These are phyloP conservation scores for Fusarium sp. DNA, from an alignment of 2,329 filamentous ascomycete genomes.

Conservation along the genomic window DNA sequence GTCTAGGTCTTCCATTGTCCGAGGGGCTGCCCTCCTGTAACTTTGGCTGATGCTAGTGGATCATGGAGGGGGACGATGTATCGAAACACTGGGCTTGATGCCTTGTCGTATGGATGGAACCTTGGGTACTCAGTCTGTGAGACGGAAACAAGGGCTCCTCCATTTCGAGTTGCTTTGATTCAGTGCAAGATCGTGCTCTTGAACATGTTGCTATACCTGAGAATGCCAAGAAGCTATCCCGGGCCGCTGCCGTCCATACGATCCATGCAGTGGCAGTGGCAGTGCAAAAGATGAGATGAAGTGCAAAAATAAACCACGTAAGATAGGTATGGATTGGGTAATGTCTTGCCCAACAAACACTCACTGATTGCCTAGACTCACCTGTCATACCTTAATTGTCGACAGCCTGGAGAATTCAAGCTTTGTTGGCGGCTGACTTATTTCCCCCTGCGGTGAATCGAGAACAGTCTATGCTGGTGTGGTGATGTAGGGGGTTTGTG, in stretches of 20 bases:
- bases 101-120: background rate
- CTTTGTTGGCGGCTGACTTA: conserved; percentile 4
- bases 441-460: background rate
- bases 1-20: background rate
- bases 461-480: background rate
- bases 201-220: background rate
- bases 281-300: conserved; percentile 14
- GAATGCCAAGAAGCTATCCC: conserved; percentile 23
- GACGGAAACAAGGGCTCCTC: background rate
- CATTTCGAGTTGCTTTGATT: background rate
- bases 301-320: background rate
- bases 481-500: background rate
- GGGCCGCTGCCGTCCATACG: conserved; percentile 22
- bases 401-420: background rate
- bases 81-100: background rate
- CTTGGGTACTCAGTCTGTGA: background rate
- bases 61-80: background rate
- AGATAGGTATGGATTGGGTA: background rate
- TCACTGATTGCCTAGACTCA: background rate
- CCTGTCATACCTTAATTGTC: background rate
- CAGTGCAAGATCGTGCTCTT: background rate
- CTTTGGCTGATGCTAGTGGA: conserved; percentile 1
- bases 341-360: background rate
- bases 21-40: conserved; percentile 12
- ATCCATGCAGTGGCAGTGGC: conserved; percentile 30